Evolutionary conservation across 2,329 filamentous ascomycete species (phyloP).

Genomic region (Elsinoe necatrix): DNA sequence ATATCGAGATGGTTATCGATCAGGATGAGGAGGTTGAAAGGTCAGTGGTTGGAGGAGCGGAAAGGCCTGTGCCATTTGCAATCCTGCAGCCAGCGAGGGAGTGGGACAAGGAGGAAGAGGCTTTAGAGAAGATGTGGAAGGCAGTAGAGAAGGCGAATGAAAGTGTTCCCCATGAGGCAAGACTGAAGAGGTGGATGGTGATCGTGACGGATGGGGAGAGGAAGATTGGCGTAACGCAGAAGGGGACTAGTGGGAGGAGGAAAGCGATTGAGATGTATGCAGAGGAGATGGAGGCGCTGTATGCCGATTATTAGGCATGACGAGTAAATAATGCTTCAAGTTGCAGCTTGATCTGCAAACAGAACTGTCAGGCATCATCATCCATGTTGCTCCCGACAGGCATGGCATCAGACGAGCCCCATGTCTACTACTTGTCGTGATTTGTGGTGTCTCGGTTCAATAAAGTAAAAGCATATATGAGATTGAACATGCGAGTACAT

Average conservation of each 20-base stretch:
- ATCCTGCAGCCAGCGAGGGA: slow-evolving; percentile 17
- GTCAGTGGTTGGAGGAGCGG: slow-evolving; percentile 18
- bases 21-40: slow-evolving; percentile 2
- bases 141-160: slow-evolving; percentile 17
- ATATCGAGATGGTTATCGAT: slow-evolving; percentile 19
- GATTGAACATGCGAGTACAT: not conserved
- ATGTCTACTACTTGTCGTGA: too few species aligned
- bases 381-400: too few species aligned
- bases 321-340: not conserved
- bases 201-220: slow-evolving; percentile 16
- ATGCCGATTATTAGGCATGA: not conserved
- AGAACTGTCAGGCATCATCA: too few species aligned
- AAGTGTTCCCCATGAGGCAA: slow-evolving; percentile 16
- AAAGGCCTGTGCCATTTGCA: slow-evolving; percentile 14
- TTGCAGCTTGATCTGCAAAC: not conserved
- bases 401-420: too few species aligned
- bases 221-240: slow-evolving; percentile 17
- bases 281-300: slow-evolving; percentile 10
- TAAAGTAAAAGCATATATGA: too few species aligned
- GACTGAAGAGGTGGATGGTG: slow-evolving; percentile 16
- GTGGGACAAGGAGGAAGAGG: not conserved
- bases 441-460: too few species aligned
- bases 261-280: slow-evolving; percentile 17
- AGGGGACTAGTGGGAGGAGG: slow-evolving; percentile 17
- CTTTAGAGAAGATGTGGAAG: slow-evolving; percentile 16